Evolutionary conservation across 495 filamentous ascomycete genomes (phyloP), one percentile per base, ranked within the genome.

Genomic region (Filosporella fistucella): DNA sequence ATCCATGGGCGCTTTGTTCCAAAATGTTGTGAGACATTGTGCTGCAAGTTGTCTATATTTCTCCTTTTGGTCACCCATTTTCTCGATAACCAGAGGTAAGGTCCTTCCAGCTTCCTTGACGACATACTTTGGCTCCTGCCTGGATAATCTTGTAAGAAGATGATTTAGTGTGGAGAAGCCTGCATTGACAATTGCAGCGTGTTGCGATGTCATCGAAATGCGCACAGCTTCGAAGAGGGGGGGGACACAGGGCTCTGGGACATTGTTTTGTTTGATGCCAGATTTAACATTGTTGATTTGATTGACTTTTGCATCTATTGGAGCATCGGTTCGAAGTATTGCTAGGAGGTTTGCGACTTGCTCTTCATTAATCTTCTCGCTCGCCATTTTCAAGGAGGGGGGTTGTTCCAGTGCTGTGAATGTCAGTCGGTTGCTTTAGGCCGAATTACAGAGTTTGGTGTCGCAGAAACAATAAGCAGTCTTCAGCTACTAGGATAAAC

Each of bases 31-130:
- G 43, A 97, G 75, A 21, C 84, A 78, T 56, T 86, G 82, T 29
- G 81, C 68, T 7, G 89, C 86, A 46, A 88, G 71, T 17, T 68
- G 61, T 43, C 89, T 80, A 49, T 86, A 70, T 54, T 89, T 88
- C 49, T 95, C 90, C 59, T 90, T 90, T 52, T 80, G 80, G 60
- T 97, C 91, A 18, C 89, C 89, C 37, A 97, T 77, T 53, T 90
- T 86, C 33, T 97, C 91, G 37, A 89, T 66, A 32, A 96, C 72
- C 21, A 88, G 61, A 2, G 88, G 83, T 34, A 95, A 69, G 21
- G 77, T 80, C 34, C 78, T 73, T 3, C 73, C 74, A 14, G 84
- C 82, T 50, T 81, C 71, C 29, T 80, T 77, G n/a, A 81, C 62
- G 38, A 87, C 65, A 52, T 75, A 72, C 38, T 83, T 80, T 28